Conservation (phyloP, 2,329 filamentous ascomycete species). For the Ceratocystis cubensis region DNA sequence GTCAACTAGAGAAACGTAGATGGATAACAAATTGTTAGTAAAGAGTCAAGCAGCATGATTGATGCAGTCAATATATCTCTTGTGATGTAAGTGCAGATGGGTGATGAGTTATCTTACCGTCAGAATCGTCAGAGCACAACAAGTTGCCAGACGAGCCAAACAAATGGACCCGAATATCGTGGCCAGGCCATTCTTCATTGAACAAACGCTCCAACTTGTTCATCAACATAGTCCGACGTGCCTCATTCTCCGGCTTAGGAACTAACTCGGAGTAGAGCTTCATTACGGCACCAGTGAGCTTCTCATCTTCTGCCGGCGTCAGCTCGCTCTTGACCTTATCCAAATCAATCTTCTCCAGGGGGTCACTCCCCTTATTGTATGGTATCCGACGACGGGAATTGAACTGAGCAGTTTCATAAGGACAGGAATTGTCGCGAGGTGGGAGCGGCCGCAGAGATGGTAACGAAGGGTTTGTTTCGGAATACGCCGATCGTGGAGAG, state of each 20-base stretch:
- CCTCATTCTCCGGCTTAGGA: constrained; percentile 67
- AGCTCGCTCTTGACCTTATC: constrained; percentile 61
- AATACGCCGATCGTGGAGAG: constrained; percentile 81
- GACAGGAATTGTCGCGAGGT: constrained; percentile 52
- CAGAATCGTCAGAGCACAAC: constrained; percentile 88
- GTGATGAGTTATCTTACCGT: constrained; percentile 49
- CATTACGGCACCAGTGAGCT: constrained; percentile 69
- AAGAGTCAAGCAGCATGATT: background rate
- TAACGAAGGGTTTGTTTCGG: constrained; percentile 67
- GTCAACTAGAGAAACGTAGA: constrained; percentile 53
- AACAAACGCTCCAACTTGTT: constrained; percentile 77
- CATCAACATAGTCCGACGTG: constrained; percentile 63
- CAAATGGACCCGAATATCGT: constrained; percentile 78
- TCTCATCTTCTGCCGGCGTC: constrained; percentile 58
- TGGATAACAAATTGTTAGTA: background rate
- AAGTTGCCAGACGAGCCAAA: constrained; percentile 98
- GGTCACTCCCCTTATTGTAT: constrained; percentile 76
- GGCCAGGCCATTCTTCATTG: constrained; percentile 82
- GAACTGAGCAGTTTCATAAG: constrained; percentile 76
- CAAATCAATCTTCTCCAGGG: constrained; percentile 57
- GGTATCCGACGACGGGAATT: constrained; percentile 77
- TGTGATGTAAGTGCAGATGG: background rate
- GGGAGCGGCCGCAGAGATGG: constrained; percentile 55
- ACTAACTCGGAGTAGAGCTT: constrained; percentile 75
- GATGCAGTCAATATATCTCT: no score